phyloP scores from a whole-genome alignment of 2,329 filamentous ascomycete species.

The Emericellopsis cladophorae region DNA sequence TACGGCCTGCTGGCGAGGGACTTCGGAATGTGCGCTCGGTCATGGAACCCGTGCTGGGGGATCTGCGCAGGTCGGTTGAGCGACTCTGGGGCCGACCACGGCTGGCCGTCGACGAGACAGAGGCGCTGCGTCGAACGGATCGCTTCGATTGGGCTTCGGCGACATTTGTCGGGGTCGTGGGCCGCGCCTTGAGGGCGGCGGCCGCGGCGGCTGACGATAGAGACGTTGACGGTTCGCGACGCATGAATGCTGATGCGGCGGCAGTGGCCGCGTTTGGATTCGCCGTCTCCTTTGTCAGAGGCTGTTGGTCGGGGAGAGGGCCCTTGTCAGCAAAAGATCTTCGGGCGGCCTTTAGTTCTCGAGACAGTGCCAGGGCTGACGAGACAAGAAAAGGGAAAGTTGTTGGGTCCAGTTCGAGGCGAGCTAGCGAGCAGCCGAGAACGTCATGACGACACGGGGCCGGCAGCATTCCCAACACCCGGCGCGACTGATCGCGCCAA shows the following conservation, averaged over 20 bases:
- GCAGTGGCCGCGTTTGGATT: slow-evolving; percentile 67
- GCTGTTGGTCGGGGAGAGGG: slow-evolving; percentile 27
- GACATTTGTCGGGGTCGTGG: slow-evolving; percentile 67
- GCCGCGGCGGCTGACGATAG: slow-evolving; percentile 80
- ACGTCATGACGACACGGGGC: neutral
- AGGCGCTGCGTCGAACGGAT: slow-evolving; percentile 59
- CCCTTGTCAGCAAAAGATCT: neutral
- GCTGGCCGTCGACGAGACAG: slow-evolving; percentile 54
- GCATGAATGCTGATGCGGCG: slow-evolving; percentile 69
- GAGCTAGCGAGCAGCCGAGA: neutral
- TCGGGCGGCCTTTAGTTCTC: neutral
- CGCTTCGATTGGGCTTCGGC: slow-evolving; percentile 81
- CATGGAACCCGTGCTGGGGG: slow-evolving; percentile 70
- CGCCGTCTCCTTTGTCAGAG: slow-evolving; percentile 49
- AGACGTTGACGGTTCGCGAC: slow-evolving; percentile 47
- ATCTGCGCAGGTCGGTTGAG: slow-evolving; percentile 41
- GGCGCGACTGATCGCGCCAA: slow-evolving; percentile 1
- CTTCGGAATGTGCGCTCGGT: slow-evolving; percentile 77
- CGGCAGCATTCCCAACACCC: neutral
- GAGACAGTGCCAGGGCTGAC: no score
- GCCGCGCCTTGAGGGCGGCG: slow-evolving; percentile 67
- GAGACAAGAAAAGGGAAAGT: no score
- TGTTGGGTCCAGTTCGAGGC: no score
- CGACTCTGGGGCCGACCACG: slow-evolving; percentile 25
- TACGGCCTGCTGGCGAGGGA: slow-evolving; percentile 45